Conservation (phyloP, 805 yeast species). For the Starmerella gropengiesseri region DNA sequence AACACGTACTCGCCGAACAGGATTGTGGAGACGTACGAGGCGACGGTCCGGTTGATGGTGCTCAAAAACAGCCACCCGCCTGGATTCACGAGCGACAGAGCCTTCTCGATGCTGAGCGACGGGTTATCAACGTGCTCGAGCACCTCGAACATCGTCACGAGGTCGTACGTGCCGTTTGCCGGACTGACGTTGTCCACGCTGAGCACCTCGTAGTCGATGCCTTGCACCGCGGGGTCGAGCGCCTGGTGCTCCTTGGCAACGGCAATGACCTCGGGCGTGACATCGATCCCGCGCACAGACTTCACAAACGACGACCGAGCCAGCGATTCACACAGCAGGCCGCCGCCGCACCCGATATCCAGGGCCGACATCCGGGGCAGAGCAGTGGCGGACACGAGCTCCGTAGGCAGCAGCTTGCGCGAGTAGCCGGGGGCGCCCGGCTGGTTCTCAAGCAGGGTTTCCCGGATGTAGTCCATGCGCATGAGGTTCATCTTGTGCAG, state of each 20-base stretch:
- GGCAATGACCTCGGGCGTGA: slow-evolving; percentile 68
- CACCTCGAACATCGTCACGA: slow-evolving; percentile 87
- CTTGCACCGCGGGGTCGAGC: slow-evolving; percentile 54
- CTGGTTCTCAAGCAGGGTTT: slow-evolving; percentile 44
- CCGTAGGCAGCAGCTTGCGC: slow-evolving; percentile 51
- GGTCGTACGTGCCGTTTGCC: slow-evolving; percentile 40
- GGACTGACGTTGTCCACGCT: slow-evolving; percentile 49
- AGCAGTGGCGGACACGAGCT: slow-evolving; percentile 30
- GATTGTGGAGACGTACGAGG: slow-evolving; percentile 88
- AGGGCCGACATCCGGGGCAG: slow-evolving; percentile 45
- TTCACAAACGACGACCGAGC: slow-evolving; percentile 57
- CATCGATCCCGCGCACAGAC: slow-evolving; percentile 70
- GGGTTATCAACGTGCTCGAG: slow-evolving; percentile 91
- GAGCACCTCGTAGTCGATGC: slow-evolving; percentile 48
- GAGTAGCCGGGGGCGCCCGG: slow-evolving; percentile 59
- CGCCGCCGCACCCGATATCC: slow-evolving; percentile 99
- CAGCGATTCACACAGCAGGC: slow-evolving; percentile 74
- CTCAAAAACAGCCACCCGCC: slow-evolving; percentile 82
- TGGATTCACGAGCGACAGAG: slow-evolving; percentile 54
- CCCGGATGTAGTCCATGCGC: slow-evolving; percentile 75
- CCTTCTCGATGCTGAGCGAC: slow-evolving; percentile 54
- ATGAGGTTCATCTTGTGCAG: slow-evolving; percentile 88
- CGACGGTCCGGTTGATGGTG: slow-evolving; percentile 79
- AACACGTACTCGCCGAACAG: slow-evolving; percentile 76
- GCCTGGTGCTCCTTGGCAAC: slow-evolving; percentile 64